phyloP scores from a whole-genome alignment of 108 stramenopile genomes.

The Cylindrotheca fusiformis region DNA sequence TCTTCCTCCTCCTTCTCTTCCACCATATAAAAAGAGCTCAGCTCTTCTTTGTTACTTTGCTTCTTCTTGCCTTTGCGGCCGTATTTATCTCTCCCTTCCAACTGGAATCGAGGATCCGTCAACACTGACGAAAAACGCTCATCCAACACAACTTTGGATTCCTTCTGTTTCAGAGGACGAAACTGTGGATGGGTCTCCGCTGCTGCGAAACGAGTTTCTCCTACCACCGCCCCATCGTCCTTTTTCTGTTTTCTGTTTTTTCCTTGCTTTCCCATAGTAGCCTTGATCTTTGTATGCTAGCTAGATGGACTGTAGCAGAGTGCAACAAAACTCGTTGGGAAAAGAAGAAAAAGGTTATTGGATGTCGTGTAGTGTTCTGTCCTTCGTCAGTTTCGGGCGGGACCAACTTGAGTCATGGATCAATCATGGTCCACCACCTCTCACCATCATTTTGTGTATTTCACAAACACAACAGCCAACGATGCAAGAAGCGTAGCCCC shows the following conservation, averaged over 20 bases:
- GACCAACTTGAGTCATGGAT: too few species aligned
- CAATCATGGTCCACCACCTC: too few species aligned
- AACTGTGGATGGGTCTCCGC: constrained; percentile 70
- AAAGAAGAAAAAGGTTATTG: too few species aligned
- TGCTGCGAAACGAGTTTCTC: constrained; percentile 64
- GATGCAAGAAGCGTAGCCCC: too few species aligned
- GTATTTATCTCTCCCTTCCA: constrained; percentile 66
- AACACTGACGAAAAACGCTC: constrained; percentile 83
- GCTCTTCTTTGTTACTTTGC: constrained; percentile 43
- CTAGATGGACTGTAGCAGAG: too few species aligned
- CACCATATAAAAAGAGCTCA: constrained; percentile 54
- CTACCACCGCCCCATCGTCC: constrained; percentile 1
- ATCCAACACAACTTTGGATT: constrained; percentile 66
- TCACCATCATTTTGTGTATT: too few species aligned
- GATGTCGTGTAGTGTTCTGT: too few species aligned
- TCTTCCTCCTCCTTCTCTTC: constrained; percentile 33
- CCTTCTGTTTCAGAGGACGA: constrained; percentile 21
- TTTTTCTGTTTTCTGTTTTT: constrained; percentile 14
- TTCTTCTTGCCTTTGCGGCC: constrained; percentile 52
- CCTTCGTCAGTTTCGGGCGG: too few species aligned
- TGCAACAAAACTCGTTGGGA: too few species aligned
- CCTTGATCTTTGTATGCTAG: too few species aligned
- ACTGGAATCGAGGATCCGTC: constrained; percentile 70
- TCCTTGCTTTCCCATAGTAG: constrained; percentile 22
- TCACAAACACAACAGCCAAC: too few species aligned